Conservation (phyloP, 257 asterid species). For the Leptodermis oblonga region DNA sequence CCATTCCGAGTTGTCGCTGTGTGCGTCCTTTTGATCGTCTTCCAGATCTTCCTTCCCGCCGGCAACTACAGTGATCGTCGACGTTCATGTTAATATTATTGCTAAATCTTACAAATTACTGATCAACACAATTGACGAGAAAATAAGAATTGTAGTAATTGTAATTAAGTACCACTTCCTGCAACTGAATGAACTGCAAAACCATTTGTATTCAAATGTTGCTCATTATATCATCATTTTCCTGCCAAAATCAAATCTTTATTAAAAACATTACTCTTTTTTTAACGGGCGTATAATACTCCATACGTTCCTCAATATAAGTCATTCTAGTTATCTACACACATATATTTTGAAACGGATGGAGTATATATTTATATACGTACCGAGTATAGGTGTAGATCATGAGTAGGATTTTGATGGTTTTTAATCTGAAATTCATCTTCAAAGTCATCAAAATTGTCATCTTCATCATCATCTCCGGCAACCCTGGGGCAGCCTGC, state of each 20-base stretch:
- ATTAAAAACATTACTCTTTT: too few species aligned
- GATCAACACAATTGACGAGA: not conserved
- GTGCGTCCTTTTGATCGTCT: constrained; percentile 50
- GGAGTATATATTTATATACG: not conserved
- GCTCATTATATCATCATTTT: constrained; percentile 40
- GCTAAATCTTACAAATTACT: too few species aligned
- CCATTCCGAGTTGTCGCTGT: constrained; percentile 64
- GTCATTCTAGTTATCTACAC: too few species aligned
- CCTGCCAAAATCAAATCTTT: too few species aligned
- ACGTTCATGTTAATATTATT: not conserved
- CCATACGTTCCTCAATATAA: too few species aligned
- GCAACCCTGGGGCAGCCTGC: constrained; percentile 60
- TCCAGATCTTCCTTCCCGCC: constrained; percentile 68
- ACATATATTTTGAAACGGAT: not conserved
- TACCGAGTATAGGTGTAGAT: constrained; percentile 30
- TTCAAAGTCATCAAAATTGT: constrained; percentile 51
- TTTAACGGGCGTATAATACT: too few species aligned
- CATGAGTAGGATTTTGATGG: constrained; percentile 21
- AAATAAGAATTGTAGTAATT: not conserved
- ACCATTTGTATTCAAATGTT: constrained; percentile 32
- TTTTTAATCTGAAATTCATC: constrained; percentile 54
- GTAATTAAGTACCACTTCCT: constrained; percentile 49
- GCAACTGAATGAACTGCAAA: constrained; percentile 41
- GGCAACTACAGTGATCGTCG: constrained; percentile 26
- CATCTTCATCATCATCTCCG: constrained; percentile 72